These are phyloP conservation scores for Exophiala alcalophila DNA, from an alignment of 2,329 filamentous ascomycete genomes.

Conservation along the genomic window DNA sequence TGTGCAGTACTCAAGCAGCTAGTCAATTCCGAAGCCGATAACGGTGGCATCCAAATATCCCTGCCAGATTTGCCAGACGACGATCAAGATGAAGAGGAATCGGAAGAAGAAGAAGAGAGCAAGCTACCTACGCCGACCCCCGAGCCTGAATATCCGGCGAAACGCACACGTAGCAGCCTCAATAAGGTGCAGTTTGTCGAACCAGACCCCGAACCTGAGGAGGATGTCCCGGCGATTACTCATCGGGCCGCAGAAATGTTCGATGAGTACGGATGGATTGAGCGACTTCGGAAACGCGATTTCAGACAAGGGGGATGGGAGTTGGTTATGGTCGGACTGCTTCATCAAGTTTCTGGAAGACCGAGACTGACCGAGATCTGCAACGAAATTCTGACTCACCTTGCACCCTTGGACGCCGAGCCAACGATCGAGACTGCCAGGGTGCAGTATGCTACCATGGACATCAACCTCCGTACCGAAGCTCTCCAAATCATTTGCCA, in stretches of 20 bases:
- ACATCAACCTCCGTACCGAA: constrained; percentile 77
- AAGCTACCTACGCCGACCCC: constrained; percentile 58
- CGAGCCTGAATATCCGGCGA: constrained; percentile 67
- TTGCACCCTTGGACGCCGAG: constrained; percentile 75
- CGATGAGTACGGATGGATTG: constrained; percentile 74
- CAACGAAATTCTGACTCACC: constrained; percentile 72
- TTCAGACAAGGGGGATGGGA: constrained; percentile 89
- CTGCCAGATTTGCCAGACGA: constrained; percentile 74
- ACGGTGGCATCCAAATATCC: constrained; percentile 71
- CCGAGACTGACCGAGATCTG: constrained; percentile 68
- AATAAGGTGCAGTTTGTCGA: constrained; percentile 72
- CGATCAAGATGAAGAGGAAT: constrained; percentile 61
- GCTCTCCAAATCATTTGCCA: constrained; percentile 82
- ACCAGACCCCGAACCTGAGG: constrained; percentile 47
- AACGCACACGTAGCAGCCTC: constrained; percentile 78
- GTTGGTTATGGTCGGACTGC: constrained; percentile 77
- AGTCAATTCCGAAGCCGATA: constrained; percentile 68
- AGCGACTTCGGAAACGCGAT: constrained; percentile 75
- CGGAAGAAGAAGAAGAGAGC: constrained; percentile 57
- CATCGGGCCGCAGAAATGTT: constrained; percentile 70
- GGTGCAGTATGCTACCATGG: constrained; percentile 68
- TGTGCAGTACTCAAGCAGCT: constrained; percentile 86
- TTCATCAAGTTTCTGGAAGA: constrained; percentile 79
- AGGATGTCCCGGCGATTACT: constrained; percentile 37
- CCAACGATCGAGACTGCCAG: constrained; percentile 72